These are phyloP conservation scores for Blastomyces gilchristii DNA, from an alignment of 2,329 filamentous ascomycete species.

Conservation along the genomic window DNA sequence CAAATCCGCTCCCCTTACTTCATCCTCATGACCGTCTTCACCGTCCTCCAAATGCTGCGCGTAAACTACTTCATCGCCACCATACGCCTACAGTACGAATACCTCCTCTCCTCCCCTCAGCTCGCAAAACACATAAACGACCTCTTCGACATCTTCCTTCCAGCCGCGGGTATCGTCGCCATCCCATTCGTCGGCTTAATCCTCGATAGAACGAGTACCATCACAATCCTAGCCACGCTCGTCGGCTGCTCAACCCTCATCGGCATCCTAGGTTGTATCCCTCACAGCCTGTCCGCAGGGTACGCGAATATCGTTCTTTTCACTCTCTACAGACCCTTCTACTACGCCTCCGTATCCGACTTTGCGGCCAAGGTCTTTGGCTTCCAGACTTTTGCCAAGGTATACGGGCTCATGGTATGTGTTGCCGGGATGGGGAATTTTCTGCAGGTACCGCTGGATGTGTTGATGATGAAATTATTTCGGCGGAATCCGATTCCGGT, in stretches of 20 bases:
- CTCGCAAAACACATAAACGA: slow-evolving; percentile 62
- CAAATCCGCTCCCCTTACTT: slow-evolving; percentile 81
- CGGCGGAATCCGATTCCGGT: slow-evolving; percentile 64
- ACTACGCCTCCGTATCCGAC: slow-evolving; percentile 84
- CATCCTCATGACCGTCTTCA: slow-evolving; percentile 68
- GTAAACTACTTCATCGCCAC: slow-evolving; percentile 90
- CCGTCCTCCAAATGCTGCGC: slow-evolving; percentile 59
- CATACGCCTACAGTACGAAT: slow-evolving; percentile 68
- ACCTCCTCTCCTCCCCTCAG: slow-evolving; percentile 54
- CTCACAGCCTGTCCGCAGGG: slow-evolving; percentile 52
- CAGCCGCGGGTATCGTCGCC: slow-evolving; percentile 66
- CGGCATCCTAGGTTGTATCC: slow-evolving; percentile 65
- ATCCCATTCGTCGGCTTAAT: slow-evolving; percentile 76
- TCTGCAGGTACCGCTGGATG: slow-evolving; percentile 67
- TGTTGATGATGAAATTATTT: slow-evolving; percentile 63
- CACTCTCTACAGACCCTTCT: slow-evolving; percentile 75
- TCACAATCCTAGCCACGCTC: slow-evolving; percentile 58
- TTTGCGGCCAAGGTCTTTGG: slow-evolving; percentile 88
- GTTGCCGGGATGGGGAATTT: slow-evolving; percentile 76
- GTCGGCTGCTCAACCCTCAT: slow-evolving; percentile 63
- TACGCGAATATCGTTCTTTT: slow-evolving; percentile 76
- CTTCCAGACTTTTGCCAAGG: slow-evolving; percentile 80
- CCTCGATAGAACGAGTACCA: slow-evolving; percentile 66
- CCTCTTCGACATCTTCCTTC: slow-evolving; percentile 75
- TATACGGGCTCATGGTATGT: slow-evolving; percentile 85